phyloP scores from a whole-genome alignment of 192 early-diverging fungal species.

The Mortierella alpina region DNA sequence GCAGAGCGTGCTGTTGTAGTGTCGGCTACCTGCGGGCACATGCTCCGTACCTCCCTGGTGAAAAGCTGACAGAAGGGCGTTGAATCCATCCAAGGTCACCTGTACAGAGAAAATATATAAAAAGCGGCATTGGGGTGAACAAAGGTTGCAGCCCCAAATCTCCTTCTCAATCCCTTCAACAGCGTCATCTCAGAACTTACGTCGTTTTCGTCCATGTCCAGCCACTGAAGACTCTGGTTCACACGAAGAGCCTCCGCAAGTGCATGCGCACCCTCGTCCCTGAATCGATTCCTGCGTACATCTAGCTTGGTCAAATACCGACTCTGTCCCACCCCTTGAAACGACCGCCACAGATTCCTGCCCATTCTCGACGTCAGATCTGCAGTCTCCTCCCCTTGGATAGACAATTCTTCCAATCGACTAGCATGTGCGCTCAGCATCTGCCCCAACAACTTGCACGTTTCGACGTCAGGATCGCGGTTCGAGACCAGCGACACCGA shows the following conservation, averaged over 20 bases:
- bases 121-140: neutral
- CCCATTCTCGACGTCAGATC: conserved; percentile 49
- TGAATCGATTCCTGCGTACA: conserved; percentile 49
- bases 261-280: conserved; percentile 52
- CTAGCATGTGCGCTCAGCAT: conserved; percentile 50
- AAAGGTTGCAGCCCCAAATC: too few species aligned
- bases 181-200: conserved; percentile 24
- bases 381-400: conserved; percentile 41
- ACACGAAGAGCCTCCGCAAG: conserved; percentile 48
- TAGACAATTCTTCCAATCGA: conserved; percentile 47
- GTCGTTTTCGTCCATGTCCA: conserved; percentile 60
- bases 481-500: conserved; percentile 48
- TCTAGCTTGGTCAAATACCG: conserved; percentile 43
- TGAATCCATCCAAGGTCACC: conserved; percentile 61
- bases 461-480: conserved; percentile 53
- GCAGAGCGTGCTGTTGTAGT: conserved; percentile 48
- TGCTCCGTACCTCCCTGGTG: conserved; percentile 49
- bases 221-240: conserved; percentile 47
- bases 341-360: conserved; percentile 41
- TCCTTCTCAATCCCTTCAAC: neutral
- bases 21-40: conserved; percentile 33
- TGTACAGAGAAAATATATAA: conserved; percentile 2
- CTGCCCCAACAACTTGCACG: conserved; percentile 47
- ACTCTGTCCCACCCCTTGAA: conserved; percentile 45
- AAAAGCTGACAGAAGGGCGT: conserved; percentile 49